phyloP scores from a whole-genome alignment of 2,329 filamentous ascomycete genomes.

The Scedosporium aurantiacum region DNA sequence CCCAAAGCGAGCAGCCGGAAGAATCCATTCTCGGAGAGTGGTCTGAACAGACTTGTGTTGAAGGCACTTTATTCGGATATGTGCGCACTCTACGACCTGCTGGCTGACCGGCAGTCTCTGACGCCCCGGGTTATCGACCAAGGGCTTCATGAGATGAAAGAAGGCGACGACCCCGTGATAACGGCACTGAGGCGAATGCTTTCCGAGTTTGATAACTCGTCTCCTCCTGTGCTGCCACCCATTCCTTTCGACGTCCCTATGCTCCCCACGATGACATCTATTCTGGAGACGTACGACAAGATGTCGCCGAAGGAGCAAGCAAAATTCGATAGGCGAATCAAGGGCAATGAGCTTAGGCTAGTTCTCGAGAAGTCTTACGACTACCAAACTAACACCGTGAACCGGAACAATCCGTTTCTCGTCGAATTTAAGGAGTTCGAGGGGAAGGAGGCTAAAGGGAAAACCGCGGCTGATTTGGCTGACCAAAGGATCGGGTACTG shows the following conservation, averaged over 20 bases:
- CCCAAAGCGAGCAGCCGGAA: constrained; percentile 88
- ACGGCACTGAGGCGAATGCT: constrained; percentile 68
- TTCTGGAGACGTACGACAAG: constrained; percentile 52
- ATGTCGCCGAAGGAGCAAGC: constrained; percentile 63
- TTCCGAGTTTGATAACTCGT: constrained; percentile 79
- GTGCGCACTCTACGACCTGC: constrained; percentile 74
- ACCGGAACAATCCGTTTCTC: constrained; percentile 49
- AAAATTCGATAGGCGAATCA: constrained; percentile 61
- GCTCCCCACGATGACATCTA: constrained; percentile 56
- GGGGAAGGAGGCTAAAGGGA: constrained; percentile 52
- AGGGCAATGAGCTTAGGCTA: constrained; percentile 65
- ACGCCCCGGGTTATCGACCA: constrained; percentile 66
- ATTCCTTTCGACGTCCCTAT: constrained; percentile 82
- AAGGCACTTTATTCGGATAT: constrained; percentile 77
- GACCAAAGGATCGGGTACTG: constrained; percentile 68
- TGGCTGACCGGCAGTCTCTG: constrained; percentile 68
- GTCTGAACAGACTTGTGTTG: constrained; percentile 74
- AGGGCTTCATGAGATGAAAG: constrained; percentile 25
- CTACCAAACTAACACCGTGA: constrained; percentile 43
- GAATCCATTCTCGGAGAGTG: constrained; percentile 76
- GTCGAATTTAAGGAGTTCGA: constrained; percentile 63
- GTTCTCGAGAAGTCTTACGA: constrained; percentile 78
- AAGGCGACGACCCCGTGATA: constrained; percentile 47
- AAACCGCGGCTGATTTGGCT: constrained; percentile 52
- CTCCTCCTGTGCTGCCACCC: constrained; percentile 79